A percentile compares a stretch with the other conserved stretches of the same genome.
Conservation (phyloP, 345 rosid species). For the Eutrema heterophyllum region DNA sequence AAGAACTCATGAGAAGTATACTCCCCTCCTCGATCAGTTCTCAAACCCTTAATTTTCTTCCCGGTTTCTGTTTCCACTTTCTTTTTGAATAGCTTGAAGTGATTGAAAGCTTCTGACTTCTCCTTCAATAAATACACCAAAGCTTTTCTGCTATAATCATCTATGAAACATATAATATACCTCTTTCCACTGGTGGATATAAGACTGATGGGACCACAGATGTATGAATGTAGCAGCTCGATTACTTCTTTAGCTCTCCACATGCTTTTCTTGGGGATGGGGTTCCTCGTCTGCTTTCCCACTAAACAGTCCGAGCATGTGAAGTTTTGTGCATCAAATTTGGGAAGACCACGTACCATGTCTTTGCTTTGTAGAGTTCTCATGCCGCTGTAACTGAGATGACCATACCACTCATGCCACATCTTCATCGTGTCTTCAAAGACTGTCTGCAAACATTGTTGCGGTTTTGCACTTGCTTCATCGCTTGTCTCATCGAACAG, state of each 20-base stretch:
- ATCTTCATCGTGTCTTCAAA: too few species aligned
- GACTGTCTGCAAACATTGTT: too few species aligned
- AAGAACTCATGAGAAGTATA: background rate
- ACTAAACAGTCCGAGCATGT: background rate
- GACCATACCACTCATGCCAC: too few species aligned
- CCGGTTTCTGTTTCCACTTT: background rate
- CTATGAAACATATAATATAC: background rate
- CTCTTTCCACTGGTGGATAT: too few species aligned
- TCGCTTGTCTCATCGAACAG: too few species aligned
- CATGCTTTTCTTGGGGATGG: too few species aligned
- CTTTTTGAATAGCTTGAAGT: background rate
- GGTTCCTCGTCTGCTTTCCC: background rate
- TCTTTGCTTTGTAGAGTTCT: background rate
- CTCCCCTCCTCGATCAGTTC: background rate
- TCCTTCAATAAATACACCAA: background rate
- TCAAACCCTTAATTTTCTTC: background rate
- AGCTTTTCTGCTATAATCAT: background rate
- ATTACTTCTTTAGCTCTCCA: too few species aligned
- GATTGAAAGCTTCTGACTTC: too few species aligned
- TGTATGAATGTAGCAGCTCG: too few species aligned
- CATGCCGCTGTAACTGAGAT: too few species aligned
- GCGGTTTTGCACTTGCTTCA: too few species aligned
- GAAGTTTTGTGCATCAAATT: background rate
- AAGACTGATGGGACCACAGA: too few species aligned
- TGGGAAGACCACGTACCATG: background rate